Evolutionary conservation across 768 basidiomycete genomes (phyloP).

Genomic region (Boletus sensibilis): DNA sequence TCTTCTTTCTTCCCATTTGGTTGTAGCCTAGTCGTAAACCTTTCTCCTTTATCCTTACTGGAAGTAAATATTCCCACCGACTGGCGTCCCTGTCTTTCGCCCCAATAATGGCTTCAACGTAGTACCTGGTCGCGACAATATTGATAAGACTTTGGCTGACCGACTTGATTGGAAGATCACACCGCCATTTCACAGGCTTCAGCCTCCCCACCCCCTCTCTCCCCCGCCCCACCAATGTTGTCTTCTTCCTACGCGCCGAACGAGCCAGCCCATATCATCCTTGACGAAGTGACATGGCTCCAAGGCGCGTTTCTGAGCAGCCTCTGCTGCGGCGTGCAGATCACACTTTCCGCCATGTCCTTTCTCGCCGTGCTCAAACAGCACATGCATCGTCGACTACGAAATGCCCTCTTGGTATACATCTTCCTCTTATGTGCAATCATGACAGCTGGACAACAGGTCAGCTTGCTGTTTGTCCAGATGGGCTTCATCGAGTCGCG

Average conservation of each 20-base stretch:
- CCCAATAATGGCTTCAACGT: not conserved
- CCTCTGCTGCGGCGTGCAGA: conserved; percentile 20
- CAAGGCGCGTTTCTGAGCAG: conserved; percentile 23
- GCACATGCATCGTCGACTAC: conserved; percentile 4
- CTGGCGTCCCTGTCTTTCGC: conserved; percentile 1
- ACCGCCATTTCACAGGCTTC: conserved; percentile 5
- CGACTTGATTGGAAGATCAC: not conserved
- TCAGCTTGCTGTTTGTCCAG: conserved; percentile 15
- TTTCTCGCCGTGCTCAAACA: conserved; percentile 19
- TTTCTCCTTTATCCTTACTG: not conserved
- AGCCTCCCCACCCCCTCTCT: not conserved
- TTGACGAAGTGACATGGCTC: conserved; percentile 18
- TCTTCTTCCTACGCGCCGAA: not conserved
- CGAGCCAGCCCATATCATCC: not conserved
- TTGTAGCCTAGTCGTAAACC: not conserved
- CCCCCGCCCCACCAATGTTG: conserved; percentile 5
- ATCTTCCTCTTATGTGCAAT: conserved; percentile 11
- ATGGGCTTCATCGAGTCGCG: conserved; percentile 12
- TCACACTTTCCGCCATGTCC: conserved; percentile 20
- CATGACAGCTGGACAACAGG: conserved; percentile 19
- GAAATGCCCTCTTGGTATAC: conserved; percentile 13
- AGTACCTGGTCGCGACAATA: not conserved
- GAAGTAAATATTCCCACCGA: conserved; percentile 6
- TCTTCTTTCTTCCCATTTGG: not conserved
- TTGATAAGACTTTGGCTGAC: conserved; percentile 4